phyloP scores from a whole-genome alignment of 1,139 yeast species.

The Debaryomyces sp. region DNA sequence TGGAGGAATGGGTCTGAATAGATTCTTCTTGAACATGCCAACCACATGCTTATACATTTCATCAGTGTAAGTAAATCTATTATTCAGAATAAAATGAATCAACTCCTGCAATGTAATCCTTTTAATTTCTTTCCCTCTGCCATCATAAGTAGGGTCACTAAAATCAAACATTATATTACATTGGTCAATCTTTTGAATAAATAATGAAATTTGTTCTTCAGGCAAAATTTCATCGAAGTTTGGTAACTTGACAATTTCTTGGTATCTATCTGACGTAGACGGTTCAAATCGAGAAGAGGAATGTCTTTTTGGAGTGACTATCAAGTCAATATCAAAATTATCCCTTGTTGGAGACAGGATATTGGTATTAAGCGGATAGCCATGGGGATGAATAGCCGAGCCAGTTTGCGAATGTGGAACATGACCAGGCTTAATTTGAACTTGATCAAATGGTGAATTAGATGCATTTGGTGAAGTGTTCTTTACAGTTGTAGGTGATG shows the following conservation, averaged over 20 bases:
- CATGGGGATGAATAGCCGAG: constrained; percentile 27
- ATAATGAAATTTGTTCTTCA: constrained; percentile 79
- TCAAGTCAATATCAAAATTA: constrained; percentile 47
- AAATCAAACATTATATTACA: constrained; percentile 95
- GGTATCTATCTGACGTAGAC: constrained; percentile 59
- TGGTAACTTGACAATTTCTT: constrained; percentile 80
- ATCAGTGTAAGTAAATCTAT: constrained; percentile 83
- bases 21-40: constrained; percentile 83
- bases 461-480: constrained; percentile 10
- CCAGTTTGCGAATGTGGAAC: constrained; percentile 31
- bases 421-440: constrained; percentile 6
- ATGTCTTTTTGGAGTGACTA: constrained; percentile 82
- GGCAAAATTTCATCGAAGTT: constrained; percentile 88
- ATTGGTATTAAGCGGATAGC: constrained; percentile 39
- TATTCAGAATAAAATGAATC: constrained; percentile 81
- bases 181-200: constrained; percentile 87
- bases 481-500: constrained; percentile 25
- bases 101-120: constrained; percentile 84
- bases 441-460: constrained; percentile 16
- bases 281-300: constrained; percentile 93
- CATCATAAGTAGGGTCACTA: constrained; percentile 88
- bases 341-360: constrained; percentile 50
- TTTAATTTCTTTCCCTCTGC: constrained; percentile 91
- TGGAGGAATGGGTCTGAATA: constrained; percentile 96
- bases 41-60: constrained; percentile 90